phyloP scores from a whole-genome alignment of 768 basidiomycete genomes.

The Termitomyces sp. region DNA sequence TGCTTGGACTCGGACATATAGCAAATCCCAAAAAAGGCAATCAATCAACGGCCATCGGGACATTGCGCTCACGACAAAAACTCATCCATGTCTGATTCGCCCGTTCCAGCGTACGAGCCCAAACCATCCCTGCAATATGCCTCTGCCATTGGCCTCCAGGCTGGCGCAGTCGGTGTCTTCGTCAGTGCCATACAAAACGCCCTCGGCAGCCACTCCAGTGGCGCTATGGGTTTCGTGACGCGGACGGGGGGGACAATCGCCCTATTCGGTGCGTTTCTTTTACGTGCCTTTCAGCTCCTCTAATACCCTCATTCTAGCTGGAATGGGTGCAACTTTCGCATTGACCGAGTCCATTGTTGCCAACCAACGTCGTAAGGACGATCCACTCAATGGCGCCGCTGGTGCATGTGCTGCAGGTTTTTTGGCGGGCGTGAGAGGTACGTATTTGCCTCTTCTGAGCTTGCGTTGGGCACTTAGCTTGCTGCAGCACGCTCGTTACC shows the following conservation, averaged over 20 bases:
- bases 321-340: slow-evolving; percentile 84
- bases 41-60: slow-evolving; percentile 9
- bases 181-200: slow-evolving; percentile 76
- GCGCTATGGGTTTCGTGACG: slow-evolving; percentile 83
- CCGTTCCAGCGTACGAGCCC: slow-evolving; percentile 33
- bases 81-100: slow-evolving; percentile 29
- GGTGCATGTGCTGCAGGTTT: slow-evolving; percentile 94
- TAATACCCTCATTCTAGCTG: slow-evolving; percentile 46
- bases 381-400: slow-evolving; percentile 76
- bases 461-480: slow-evolving; percentile 1
- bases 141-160: slow-evolving; percentile 55
- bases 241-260: slow-evolving; percentile 88
- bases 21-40: slow-evolving; percentile 26
- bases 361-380: slow-evolving; percentile 74
- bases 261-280: slow-evolving; percentile 68
- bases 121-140: slow-evolving; percentile 55
- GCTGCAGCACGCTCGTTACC: slow-evolving; percentile 76
- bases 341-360: slow-evolving; percentile 77
- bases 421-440: slow-evolving; percentile 81
- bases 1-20: slow-evolving; percentile 5
- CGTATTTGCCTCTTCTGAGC: slow-evolving; percentile 15
- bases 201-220: slow-evolving; percentile 67
- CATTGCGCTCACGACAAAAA: slow-evolving; percentile 18
- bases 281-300: background rate
- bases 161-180: slow-evolving; percentile 60